Evolutionary conservation across 495 filamentous ascomycete species (phyloP), one percentile per base, ranked within the genome.

Genomic region (Xylaria nigripes): DNA sequence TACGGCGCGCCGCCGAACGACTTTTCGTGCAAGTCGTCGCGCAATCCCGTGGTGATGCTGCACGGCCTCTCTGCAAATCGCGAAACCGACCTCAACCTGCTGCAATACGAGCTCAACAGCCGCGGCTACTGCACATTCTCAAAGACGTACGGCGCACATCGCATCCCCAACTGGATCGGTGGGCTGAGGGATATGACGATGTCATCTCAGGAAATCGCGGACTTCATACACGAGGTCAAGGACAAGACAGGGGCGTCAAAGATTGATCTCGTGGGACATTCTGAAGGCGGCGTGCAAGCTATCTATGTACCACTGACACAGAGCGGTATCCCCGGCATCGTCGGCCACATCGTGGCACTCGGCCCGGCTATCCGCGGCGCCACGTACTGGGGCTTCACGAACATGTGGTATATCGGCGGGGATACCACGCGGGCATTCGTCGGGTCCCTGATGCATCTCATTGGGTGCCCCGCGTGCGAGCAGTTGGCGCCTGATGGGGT

Each of bases 51-150:
- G 24, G 61, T 81, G 15, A 59, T 77, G 48, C 72, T 81, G 1
- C 78, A 81, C 61, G 77, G 77, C 6, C 71, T 81, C 3, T 73
- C 74, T 23, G 76, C 76, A 2, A 76, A 71, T 42, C 76, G 59
- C 61, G 70, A 77, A 34, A 74, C 76, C 53, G 76, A 80, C 57
- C 66, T 80, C 9, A 79, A 80, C 67, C 69, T 63, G 52, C 67
- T 81, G 7, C 76, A 79, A 56, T 63, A 60, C 63, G 76, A 72
- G 66, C 73, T 81, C 22, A 76, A 77, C 40, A 49, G 57, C 13
- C 61, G 72, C 46, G 76, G 74, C 48, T 78, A 75, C 63, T 80
- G 77, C 69, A 77, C 76, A 21, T 81, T 72, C 59, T 70, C 76
- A 0, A 48, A 59, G 21, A 79, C 77, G 15, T 81, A 80, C 62